These are phyloP conservation scores for Nicotiana paniculata DNA, from an alignment of 257 asterid genomes.

Conservation along the genomic window DNA sequence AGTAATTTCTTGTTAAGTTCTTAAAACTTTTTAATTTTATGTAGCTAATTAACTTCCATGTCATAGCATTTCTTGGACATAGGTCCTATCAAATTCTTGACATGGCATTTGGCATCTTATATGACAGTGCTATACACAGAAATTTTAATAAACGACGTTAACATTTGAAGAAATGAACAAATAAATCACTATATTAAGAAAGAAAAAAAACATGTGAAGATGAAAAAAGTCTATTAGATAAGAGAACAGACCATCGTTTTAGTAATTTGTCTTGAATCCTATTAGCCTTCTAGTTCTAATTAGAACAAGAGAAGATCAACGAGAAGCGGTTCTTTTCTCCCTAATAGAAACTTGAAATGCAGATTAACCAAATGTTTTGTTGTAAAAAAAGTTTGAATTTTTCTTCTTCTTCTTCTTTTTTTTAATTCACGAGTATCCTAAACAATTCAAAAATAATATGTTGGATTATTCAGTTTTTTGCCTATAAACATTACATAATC, in stretches of 20 bases:
- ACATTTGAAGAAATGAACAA: too few relatives aligned
- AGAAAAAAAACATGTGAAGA: not conserved
- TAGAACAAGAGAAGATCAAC: not conserved
- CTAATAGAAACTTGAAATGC: not conserved
- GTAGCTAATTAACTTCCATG: not conserved
- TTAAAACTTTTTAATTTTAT: too few relatives aligned
- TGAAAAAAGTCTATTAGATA: not conserved
- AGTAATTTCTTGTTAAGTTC: too few relatives aligned
- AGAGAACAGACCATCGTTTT: not conserved
- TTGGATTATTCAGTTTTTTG: too few relatives aligned
- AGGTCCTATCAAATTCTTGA: not conserved
- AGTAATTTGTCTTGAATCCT: not conserved
- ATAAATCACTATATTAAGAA: too few relatives aligned
- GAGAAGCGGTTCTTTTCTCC: not conserved
- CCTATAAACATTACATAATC: too few relatives aligned
- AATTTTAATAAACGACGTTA: too few relatives aligned
- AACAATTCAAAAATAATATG: too few relatives aligned
- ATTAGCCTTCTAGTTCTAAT: not conserved
- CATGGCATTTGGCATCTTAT: not conserved
- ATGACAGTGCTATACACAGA: not conserved
- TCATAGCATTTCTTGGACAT: not conserved
- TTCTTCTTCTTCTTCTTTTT: too few relatives aligned
- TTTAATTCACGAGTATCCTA: too few relatives aligned
- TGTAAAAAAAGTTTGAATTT: too few relatives aligned
- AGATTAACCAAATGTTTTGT: not conserved